Conservation (phyloP, 495 filamentous ascomycete species). For the Annulohypoxylon bovei region DNA sequence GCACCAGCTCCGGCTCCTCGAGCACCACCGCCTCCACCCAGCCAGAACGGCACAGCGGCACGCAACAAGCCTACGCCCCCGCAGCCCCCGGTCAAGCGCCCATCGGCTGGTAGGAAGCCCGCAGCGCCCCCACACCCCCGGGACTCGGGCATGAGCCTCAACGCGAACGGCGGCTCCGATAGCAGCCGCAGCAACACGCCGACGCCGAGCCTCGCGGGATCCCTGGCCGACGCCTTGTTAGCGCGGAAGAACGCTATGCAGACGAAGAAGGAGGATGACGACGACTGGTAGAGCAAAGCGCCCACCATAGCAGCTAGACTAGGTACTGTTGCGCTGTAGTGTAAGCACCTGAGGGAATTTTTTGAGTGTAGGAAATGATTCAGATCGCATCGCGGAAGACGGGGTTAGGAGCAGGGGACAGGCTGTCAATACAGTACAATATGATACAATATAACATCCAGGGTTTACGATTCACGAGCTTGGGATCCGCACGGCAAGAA, state of each 20-base stretch:
- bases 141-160: slow-evolving; percentile 79
- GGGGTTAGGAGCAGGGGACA: background rate
- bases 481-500: slow-evolving; percentile 31
- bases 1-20: slow-evolving; percentile 65
- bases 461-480: slow-evolving; percentile 21
- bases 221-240: slow-evolving; percentile 83
- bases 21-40: slow-evolving; percentile 60
- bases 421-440: too few species aligned
- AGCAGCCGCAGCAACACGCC: slow-evolving; percentile 75
- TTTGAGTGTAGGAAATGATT: slow-evolving; percentile 1
- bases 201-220: slow-evolving; percentile 77
- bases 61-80: slow-evolving; percentile 79
- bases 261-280: slow-evolving; percentile 76
- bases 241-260: slow-evolving; percentile 73
- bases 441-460: background rate
- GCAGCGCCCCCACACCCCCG: slow-evolving; percentile 67
- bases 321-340: background rate
- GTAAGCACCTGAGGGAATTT: background rate
- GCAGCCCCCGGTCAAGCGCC: slow-evolving; percentile 88
- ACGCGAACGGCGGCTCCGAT: slow-evolving; percentile 71
- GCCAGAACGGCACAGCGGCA: slow-evolving; percentile 61
- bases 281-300: slow-evolving; percentile 63
- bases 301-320: background rate
- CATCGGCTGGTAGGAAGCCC: slow-evolving; percentile 72
- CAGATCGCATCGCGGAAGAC: background rate